These are phyloP conservation scores for Meripilus lineatus DNA, from an alignment of 1,284 basidiomycete genomes.

Conservation along the genomic window DNA sequence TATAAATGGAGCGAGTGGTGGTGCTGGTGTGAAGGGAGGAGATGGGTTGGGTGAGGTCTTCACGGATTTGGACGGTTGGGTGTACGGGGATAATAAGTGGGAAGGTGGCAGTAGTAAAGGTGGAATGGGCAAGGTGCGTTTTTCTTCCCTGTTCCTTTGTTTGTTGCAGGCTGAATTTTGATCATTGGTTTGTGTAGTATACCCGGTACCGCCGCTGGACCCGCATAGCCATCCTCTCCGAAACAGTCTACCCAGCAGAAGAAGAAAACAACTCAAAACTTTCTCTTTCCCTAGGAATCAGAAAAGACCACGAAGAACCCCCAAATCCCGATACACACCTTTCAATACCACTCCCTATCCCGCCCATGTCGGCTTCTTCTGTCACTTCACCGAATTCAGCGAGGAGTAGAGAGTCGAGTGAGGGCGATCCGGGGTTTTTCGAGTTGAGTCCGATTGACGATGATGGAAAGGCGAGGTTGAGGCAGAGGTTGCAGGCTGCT, in stretches of 20 bases:
- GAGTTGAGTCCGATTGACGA: slow-evolving; percentile 15
- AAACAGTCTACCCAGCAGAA: slow-evolving; percentile 63
- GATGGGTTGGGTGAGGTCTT: slow-evolving; percentile 37
- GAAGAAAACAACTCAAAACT: no score
- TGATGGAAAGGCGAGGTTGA: slow-evolving; percentile 18
- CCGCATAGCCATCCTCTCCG: slow-evolving; percentile 72
- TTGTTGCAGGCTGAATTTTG: neutral
- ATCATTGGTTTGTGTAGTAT: slow-evolving; percentile 42
- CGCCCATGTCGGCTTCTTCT: no score
- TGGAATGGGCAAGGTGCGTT: slow-evolving; percentile 75
- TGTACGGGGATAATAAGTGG: slow-evolving; percentile 97
- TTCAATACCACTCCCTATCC: no score
- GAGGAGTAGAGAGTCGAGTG: no score
- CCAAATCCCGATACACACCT: no score
- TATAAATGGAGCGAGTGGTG: slow-evolving; percentile 19
- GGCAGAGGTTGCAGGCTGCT: slow-evolving; percentile 24
- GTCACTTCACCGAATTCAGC: no score
- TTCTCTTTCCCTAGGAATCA: no score
- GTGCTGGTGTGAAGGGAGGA: slow-evolving; percentile 18
- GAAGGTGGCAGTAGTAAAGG: slow-evolving; percentile 73
- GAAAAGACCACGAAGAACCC: no score
- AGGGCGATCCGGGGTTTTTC: no score
- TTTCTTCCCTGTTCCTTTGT: neutral
- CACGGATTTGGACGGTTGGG: slow-evolving; percentile 90
- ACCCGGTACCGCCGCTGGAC: slow-evolving; percentile 84